Base-by-base conservation (phyloP, 495 filamentous ascomycete genomes). In the Lineolata rhizophorae region DNA sequence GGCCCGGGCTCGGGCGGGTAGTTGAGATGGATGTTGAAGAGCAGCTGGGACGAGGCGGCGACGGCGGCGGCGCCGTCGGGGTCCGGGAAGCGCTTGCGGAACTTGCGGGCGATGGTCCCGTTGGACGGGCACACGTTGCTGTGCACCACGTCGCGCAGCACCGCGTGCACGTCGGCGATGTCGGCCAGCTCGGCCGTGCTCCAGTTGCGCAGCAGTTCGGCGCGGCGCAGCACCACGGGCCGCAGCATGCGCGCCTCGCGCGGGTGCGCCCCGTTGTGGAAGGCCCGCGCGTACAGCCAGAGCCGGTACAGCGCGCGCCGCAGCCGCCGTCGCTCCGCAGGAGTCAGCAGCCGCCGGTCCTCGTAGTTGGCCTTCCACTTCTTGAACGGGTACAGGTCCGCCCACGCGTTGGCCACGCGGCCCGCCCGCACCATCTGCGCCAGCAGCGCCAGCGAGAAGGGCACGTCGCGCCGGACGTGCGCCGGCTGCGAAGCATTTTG, bases 231-330 rank as follows among this genome's bases (percentile, higher is more conserved):
- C 11, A 65, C 47, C 8, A 62, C 46, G 20, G 47, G 48, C 9
- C 47, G 58, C 10, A 53, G 38, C 20, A 43, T 47, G 20, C 68
- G 63, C n/a, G 47, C 45, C 20, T 57, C 52, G 10, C 67, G 61
- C 16, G 61, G 44, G 38, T 62, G 53, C 18, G 41, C 31, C 10
- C 40, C 45, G 30, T 50, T 62, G 41, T 72, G 64, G 46, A 72
- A 72, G 12, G 67, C 69, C 11, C 51, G 54, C 27, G 55, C 45
- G 43, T 67, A 74, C 9, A 70, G 54, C 76, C 76, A 81, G 48
- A 76, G 61, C 1, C 66, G 59, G 43, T 76, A 83, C 34, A 82
- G 45, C 1, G 70, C 75, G 26, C 61, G 60, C 3, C 77, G 65
- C n/a, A 82, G 37, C 3, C 64, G 58, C 16, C 55, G 52, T 13